Conservation (phyloP, 2,329 filamentous ascomycete genomes). For the Diaporthe capsici region DNA sequence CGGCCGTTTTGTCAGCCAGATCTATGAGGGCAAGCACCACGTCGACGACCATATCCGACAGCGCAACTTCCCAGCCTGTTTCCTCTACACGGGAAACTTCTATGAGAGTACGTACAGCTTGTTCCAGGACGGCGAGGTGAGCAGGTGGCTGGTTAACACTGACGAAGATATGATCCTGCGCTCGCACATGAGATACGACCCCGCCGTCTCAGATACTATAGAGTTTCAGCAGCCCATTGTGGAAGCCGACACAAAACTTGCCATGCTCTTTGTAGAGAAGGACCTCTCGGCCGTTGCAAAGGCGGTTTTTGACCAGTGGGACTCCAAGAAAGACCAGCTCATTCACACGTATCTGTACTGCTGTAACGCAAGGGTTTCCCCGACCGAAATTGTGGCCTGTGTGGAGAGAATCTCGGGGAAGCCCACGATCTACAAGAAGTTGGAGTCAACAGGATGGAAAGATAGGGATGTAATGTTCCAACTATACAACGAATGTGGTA, state of each 20-base stretch:
- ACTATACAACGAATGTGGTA: constrained; percentile 33
- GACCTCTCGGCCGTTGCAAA: constrained; percentile 35
- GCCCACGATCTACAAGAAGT: constrained; percentile 9
- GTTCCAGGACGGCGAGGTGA: not conserved
- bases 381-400: constrained; percentile 28
- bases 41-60: constrained; percentile 37
- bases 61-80: constrained; percentile 28
- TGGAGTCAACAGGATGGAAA: constrained; percentile 34
- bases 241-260: constrained; percentile 35
- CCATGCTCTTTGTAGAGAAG: constrained; percentile 41
- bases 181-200: constrained; percentile 36
- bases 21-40: constrained; percentile 38
- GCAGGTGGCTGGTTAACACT: not conserved
- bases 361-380: constrained; percentile 18
- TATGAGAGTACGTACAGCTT: constrained; percentile 25
- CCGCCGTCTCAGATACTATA: constrained; percentile 23
- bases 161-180: constrained; percentile 31
- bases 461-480: constrained; percentile 36
- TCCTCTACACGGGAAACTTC: constrained; percentile 39
- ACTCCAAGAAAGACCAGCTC: constrained; percentile 19
- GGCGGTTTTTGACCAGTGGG: constrained; percentile 38
- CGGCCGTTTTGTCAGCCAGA: constrained; percentile 33
- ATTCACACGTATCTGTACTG: constrained; percentile 33
- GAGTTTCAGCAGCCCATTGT: constrained; percentile 38
- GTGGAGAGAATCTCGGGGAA: constrained; percentile 26